These are phyloP conservation scores for Lenwebbia sp. DNA, from an alignment of 345 rosid genomes.

Conservation along the genomic window DNA sequence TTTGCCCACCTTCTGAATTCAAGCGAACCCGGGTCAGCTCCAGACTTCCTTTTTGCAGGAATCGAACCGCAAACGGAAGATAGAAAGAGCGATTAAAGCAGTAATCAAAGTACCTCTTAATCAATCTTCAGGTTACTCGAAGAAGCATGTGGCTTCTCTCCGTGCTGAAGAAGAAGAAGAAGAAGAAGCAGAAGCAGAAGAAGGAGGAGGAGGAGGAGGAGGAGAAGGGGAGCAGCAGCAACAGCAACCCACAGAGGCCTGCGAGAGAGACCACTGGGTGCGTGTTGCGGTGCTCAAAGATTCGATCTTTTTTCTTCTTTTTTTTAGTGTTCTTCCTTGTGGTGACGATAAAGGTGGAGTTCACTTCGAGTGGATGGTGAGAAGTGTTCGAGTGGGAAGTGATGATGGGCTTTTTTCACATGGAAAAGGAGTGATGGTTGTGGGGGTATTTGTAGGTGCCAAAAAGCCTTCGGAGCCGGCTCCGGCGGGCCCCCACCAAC, in stretches of 20 bases:
- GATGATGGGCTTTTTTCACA: too few species aligned
- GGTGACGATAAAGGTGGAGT: not conserved
- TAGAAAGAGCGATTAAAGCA: not conserved
- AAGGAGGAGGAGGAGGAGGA: not conserved
- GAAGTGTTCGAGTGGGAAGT: not conserved
- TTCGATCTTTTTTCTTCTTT: not conserved
- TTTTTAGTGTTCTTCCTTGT: not conserved
- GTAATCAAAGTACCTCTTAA: not conserved
- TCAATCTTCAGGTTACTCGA: not conserved
- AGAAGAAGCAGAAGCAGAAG: not conserved
- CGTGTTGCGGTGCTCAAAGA: slow-evolving; percentile 7
- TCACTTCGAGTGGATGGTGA: not conserved
- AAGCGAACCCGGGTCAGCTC: not conserved
- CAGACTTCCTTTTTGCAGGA: not conserved
- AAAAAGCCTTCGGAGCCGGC: not conserved
- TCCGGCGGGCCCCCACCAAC: not conserved
- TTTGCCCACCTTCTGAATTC: not conserved
- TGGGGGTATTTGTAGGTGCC: not conserved
- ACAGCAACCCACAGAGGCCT: slow-evolving; percentile 15
- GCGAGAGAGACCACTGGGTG: slow-evolving; percentile 33
- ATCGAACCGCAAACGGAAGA: not conserved
- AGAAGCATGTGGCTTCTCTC: not conserved
- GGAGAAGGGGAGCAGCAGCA: not conserved
- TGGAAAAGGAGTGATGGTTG: not conserved
- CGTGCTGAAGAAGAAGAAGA: not conserved